Evolutionary conservation across 2,329 filamentous ascomycete species (phyloP).

Genomic region (Calonectria honghensis): DNA sequence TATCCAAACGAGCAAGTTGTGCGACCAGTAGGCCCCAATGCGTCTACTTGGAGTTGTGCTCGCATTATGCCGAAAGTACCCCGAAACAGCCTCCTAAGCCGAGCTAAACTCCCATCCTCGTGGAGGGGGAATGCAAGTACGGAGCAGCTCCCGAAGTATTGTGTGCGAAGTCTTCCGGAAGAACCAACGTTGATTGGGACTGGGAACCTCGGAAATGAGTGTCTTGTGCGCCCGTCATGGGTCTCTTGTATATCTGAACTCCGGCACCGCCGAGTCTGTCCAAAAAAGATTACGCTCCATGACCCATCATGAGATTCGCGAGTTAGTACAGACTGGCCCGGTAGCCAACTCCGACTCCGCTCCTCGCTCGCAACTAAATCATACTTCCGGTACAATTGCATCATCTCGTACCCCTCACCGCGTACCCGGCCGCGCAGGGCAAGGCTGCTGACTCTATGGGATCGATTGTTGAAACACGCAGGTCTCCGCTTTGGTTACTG

Average conservation of each 20-base stretch:
- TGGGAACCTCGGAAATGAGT: not conserved
- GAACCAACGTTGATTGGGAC: not conserved
- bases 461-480: not conserved
- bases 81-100: conserved; percentile 46
- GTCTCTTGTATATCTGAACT: not conserved
- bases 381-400: not conserved
- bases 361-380: not conserved
- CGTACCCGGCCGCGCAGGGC: not conserved
- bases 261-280: not conserved
- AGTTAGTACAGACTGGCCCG: not conserved
- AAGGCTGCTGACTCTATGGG: not conserved
- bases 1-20: not conserved
- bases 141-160: not conserved
- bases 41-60: not conserved
- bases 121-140: not conserved
- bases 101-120: conserved; percentile 32
- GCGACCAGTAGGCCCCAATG: not conserved
- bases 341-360: too few species aligned
- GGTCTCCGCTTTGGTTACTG: not conserved
- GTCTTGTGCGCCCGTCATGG: not conserved
- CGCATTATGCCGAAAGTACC: conserved; percentile 54
- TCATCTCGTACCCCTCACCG: not conserved
- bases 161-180: not conserved
- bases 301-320: not conserved
- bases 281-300: not conserved